phyloP scores from a whole-genome alignment of 148 eudicot species.

The Agrostemma githago region DNA sequence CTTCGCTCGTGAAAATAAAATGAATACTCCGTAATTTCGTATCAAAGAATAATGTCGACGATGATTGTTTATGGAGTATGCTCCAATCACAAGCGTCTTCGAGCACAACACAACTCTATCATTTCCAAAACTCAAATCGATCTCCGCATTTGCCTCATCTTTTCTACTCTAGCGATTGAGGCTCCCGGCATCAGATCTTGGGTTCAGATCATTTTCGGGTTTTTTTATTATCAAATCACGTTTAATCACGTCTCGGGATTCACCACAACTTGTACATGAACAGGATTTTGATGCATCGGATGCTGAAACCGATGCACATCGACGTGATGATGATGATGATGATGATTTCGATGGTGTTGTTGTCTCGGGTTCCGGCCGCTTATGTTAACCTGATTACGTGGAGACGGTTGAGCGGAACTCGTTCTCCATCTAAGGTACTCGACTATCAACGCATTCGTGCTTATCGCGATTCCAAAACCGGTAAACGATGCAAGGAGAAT shows the following conservation, averaged over 20 bases:
- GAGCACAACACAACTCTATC: too few species aligned
- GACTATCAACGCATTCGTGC: constrained; percentile 30
- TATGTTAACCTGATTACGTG: constrained; percentile 15
- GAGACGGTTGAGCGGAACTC: constrained; percentile 23
- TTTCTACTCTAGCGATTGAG: too few species aligned
- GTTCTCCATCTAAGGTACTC: constrained; percentile 33
- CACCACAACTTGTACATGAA: constrained; percentile 17
- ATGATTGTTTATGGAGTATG: too few species aligned
- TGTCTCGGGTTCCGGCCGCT: constrained; percentile 20
- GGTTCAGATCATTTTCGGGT: too few species aligned
- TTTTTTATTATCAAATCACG: too few species aligned
- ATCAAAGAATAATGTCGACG: too few species aligned
- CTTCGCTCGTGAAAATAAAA: too few species aligned
- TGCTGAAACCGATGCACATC: constrained; percentile 20
- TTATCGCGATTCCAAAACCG: constrained; percentile 36
- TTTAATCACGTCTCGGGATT: not conserved
- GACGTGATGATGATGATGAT: constrained; percentile 24
- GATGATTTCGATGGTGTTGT: constrained; percentile 21
- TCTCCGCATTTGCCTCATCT: too few species aligned
- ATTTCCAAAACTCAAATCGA: too few species aligned
- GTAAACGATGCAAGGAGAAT: constrained; percentile 34
- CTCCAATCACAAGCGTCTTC: too few species aligned
- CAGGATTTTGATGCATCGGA: constrained; percentile 20
- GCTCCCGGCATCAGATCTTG: too few species aligned
- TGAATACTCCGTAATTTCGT: too few species aligned